Conservation (phyloP, 1,284 basidiomycete species). For the Leucoagaricus sp. region DNA sequence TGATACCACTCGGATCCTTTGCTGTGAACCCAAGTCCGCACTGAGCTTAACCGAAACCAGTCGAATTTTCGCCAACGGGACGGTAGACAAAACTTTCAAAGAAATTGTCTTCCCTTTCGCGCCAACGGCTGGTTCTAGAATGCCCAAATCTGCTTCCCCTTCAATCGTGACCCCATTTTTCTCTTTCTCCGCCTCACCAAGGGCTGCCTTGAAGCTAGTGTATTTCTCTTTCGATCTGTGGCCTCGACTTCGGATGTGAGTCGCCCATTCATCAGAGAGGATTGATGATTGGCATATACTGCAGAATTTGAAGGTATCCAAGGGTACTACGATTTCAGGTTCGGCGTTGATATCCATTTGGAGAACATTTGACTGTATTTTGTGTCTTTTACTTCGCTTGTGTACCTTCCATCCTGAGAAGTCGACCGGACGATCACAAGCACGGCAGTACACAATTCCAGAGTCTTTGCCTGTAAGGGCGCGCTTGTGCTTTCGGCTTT, state of each 20-base stretch:
- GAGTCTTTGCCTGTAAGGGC: background rate
- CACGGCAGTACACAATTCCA: conserved; percentile 9
- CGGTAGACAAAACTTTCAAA: conserved; percentile 1
- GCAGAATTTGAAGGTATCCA: conserved; percentile 30
- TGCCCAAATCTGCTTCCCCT: conserved; percentile 42
- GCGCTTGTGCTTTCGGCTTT: background rate
- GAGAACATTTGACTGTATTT: background rate
- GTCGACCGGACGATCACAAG: conserved; percentile 7
- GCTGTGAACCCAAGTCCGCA: conserved; percentile 5
- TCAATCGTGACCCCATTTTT: conserved; percentile 42
- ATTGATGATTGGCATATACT: conserved; percentile 39
- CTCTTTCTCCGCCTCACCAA: conserved; percentile 47
- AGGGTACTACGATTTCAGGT: conserved; percentile 1
- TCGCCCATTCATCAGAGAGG: conserved; percentile 28
- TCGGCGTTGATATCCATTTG: conserved; percentile 1
- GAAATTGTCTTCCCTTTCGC: background rate
- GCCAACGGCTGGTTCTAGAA: conserved; percentile 35
- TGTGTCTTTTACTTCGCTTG: background rate
- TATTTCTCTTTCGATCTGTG: conserved; percentile 40
- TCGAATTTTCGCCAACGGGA: conserved; percentile 5
- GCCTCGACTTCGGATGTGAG: conserved; percentile 28
- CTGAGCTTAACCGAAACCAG: conserved; percentile 11
- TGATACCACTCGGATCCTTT: background rate
- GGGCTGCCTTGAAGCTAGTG: conserved; percentile 25
- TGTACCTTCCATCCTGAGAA: conserved; percentile 2